Evolutionary conservation across 179 eudicot species (phyloP), one percentile per base, ranked within the genome.

Genomic region (Silene coronaria): DNA sequence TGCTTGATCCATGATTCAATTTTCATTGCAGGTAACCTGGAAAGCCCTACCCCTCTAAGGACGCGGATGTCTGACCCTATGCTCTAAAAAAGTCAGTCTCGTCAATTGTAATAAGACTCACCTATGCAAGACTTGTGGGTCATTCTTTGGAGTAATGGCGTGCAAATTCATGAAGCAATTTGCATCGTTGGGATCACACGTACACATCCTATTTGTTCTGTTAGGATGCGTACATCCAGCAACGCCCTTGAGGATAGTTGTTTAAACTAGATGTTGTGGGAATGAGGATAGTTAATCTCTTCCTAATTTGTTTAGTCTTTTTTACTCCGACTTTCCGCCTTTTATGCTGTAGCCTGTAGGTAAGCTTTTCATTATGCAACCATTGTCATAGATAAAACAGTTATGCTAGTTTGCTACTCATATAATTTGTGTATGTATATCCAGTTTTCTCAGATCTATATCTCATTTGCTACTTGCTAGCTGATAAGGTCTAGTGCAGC

Each of bases 151-250:
- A 23, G 32, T 23, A 23, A 0, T 26, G 30, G 12, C 4, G 5
- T 61, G 66, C 66, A 23, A 48, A 12, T 48, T 48, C 4, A 48
- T 16, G 19, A 51, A 14, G 3, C n/a, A 51, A 17, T 51, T 14
- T 51, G 14, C 19, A 16, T 12, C 17, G 57, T 13, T 17, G 57
- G 57, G 57, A 14, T 51, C 57, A 51, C 45, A 9, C 10, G 48
- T 10, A 11, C 2, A 11, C 48, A 42, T 42, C 48, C 48, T 42
- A 42, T 42, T 42, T 42, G 13, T 42, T 42, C 48, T 11, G 13
- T 42, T 42, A 42, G 48, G 48, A 42, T 42, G 48, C 14, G 48
- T 42, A 70, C 59, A 45, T 70, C 59, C 73, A 24, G 73, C 73
- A 46, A 2, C 23, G 22, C 10, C 27, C 53, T 38, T 13, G 0